Base-by-base conservation (phyloP, 169 alveolate species). In the Cyclospora cayetanensis region DNA sequence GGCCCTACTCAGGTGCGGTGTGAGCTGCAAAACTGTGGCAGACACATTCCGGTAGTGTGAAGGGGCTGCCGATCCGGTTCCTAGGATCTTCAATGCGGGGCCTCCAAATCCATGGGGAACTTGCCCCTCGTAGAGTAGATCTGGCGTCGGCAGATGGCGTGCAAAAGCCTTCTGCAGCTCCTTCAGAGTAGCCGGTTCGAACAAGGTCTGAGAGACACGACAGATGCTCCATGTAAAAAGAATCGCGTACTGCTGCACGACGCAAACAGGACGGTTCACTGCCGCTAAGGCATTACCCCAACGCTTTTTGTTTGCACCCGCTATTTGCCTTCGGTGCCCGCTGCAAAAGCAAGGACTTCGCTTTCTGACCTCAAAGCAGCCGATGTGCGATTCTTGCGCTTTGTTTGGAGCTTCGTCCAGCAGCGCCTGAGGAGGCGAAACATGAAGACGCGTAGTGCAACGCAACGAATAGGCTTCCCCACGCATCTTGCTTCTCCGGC, bases 1-100 rank as follows among this genome's bases (percentile, higher is more conserved):
- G 46, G 46, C 41, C 79, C 34, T 34, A 27, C 79, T 66, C 11
- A 60, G 72, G 3, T 34, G 35, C 20, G n/a, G 2, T 34, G 72
- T 60, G 37, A 60, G 72, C 72, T 20, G 31, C 15, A 60, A 34
- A 60, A 60, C 72, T 60, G 72, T 7, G 31, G 98, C 97, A 12
- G 98, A 94, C 25, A 97, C 99, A 92, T 97, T 97, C 77, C 99
- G 95, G 86, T 93, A 95, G 74, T 97, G 97, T 22, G 98, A 96
- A 4, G 99, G 99, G 72, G 95, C 96, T 76, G 98, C 96, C 50
- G 98, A 96, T 42, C 98, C 98, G 4, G 99, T 97, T 25, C 99
- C 99, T 70, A 97, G 97, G 77, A 97, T 95, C 63, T 94, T 93
- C 43, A 97, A 88, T n/a, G 95, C 91, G 12, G 97, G 97, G 50